A percentile compares a stretch with the other conserved stretches of the same genome.
phyloP scores from a whole-genome alignment of 2,329 filamentous ascomycete species.

The Fusarium floridanum region DNA sequence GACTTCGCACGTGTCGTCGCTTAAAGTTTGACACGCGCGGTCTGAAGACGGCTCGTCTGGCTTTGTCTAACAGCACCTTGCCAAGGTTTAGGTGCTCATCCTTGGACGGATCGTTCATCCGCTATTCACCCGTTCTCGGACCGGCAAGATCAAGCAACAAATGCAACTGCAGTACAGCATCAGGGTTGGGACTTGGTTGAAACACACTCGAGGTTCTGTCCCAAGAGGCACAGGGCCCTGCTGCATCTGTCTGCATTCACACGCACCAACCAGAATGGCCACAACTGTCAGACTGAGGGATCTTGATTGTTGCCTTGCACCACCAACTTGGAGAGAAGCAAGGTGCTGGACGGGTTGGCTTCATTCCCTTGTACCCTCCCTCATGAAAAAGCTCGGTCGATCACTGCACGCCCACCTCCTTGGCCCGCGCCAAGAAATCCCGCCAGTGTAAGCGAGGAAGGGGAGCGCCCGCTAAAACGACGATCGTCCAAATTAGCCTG shows the following conservation, averaged over 20 bases:
- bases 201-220: constrained; percentile 17
- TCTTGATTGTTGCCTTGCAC: constrained; percentile 35
- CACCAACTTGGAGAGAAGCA: constrained; percentile 31
- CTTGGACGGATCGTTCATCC: constrained; percentile 17
- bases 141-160: constrained; percentile 1
- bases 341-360: constrained; percentile 36
- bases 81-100: constrained; percentile 19
- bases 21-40: constrained; percentile 45
- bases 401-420: constrained; percentile 36
- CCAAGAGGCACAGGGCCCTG: constrained; percentile 10
- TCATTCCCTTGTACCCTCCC: constrained; percentile 35
- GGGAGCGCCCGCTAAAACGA: constrained; percentile 48
- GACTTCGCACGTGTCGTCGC: constrained; percentile 45
- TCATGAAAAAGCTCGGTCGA: constrained; percentile 44
- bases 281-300: constrained; percentile 31
- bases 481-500: constrained; percentile 49
- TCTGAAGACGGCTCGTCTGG: constrained; percentile 28
- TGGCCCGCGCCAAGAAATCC: constrained; percentile 41
- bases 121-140: constrained; percentile 16
- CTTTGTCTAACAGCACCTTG: constrained; percentile 32
- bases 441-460: constrained; percentile 48
- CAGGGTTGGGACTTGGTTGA: constrained; percentile 20
- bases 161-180: background rate
- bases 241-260: constrained; percentile 16
- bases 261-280: constrained; percentile 25